Conservation (phyloP, 2,329 filamentous ascomycete species). For the Neonectria neomacrospora region DNA sequence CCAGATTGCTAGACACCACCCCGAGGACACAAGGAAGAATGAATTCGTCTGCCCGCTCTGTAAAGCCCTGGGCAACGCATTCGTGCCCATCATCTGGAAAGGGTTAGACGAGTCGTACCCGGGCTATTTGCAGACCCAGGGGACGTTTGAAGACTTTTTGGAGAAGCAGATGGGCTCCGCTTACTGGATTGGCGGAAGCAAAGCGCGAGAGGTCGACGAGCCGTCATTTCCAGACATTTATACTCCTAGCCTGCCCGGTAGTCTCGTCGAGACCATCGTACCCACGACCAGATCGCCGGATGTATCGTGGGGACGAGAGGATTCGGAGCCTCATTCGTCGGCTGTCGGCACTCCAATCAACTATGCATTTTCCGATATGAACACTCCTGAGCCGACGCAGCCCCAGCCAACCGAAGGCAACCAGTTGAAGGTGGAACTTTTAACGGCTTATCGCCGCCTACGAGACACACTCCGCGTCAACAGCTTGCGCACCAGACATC, state of each 20-base stretch:
- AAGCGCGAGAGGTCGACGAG: conserved; percentile 50
- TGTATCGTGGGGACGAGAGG: conserved; percentile 55
- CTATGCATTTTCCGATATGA: conserved; percentile 54
- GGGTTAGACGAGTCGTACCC: conserved; percentile 87
- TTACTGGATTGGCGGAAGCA: conserved; percentile 55
- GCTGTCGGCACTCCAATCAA: conserved; percentile 54
- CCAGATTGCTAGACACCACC: conserved; percentile 94
- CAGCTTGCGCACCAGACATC: conserved; percentile 56
- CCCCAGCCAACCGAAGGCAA: conserved; percentile 32
- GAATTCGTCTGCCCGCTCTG: conserved; percentile 98
- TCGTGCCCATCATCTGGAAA: conserved; percentile 95
- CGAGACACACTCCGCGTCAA: conserved; percentile 69
- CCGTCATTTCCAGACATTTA: conserved; percentile 45
- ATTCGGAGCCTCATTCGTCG: conserved; percentile 48
- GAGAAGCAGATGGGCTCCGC: conserved; percentile 63
- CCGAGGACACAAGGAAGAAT: conserved; percentile 79
- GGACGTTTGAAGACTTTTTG: conserved; percentile 76
- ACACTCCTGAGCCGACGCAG: conserved; percentile 40
- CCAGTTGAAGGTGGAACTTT: conserved; percentile 63
- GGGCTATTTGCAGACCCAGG: conserved; percentile 71
- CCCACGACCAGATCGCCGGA: conserved; percentile 51
- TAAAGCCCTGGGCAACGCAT: conserved; percentile 95
- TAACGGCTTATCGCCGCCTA: conserved; percentile 69
- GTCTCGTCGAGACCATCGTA: conserved; percentile 52
- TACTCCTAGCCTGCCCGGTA: conserved; percentile 53